Evolutionary conservation across 306 rosid genomes (phyloP), one percentile per base, ranked within the genome.

Genomic region (Heteromeles arbutifolia): DNA sequence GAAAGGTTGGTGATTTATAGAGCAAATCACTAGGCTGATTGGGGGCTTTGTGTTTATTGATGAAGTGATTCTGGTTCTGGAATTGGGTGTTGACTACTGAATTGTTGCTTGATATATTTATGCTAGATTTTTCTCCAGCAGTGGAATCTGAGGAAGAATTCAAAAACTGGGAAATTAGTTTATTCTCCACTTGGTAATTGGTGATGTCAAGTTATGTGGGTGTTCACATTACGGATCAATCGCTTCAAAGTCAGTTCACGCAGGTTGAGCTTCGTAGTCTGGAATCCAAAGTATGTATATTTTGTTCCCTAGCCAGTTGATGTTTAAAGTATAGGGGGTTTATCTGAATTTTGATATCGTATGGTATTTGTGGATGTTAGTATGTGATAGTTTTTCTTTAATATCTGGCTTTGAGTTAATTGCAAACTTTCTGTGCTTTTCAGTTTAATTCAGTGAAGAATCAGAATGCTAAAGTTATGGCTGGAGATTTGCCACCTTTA

Each of bases 231-330:
- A 90, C 92, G 8, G 99, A 95, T 79, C 97, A 92, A 53, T 89
- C 82, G 96, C 99, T 95, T 82, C 97, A 95, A 21, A 84, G 97
- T 76, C 96, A 95, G 82, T 92, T 95, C 84, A 90, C 97, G 10
- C 99, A 95, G 80, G 97, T 95, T 24, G 96, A 95, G 90, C 97
- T 95, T 78, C 97, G 96, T 65, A 83, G 88, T 83, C 88, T 95
- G 67, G 85, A 90, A 77, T 87, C 96, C 9, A 92, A 88, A 84
- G 97, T 95, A 87, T 64, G 94, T 58, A 59, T 70, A 3, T 32
- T 58, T 58, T 71, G 34, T 63, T 41, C 31, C 71, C 50, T 77
- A n/a, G 74, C 19, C 64, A 19, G 29, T n/a, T 8, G 28, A 7
- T 45, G 45, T 43, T 85, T 65, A 22, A 65, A 63, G 56, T 14